A percentile compares a stretch with the other conserved stretches of the same genome.
phyloP scores from a whole-genome alignment of 768 basidiomycete species.

The Auricularia sp. region DNA sequence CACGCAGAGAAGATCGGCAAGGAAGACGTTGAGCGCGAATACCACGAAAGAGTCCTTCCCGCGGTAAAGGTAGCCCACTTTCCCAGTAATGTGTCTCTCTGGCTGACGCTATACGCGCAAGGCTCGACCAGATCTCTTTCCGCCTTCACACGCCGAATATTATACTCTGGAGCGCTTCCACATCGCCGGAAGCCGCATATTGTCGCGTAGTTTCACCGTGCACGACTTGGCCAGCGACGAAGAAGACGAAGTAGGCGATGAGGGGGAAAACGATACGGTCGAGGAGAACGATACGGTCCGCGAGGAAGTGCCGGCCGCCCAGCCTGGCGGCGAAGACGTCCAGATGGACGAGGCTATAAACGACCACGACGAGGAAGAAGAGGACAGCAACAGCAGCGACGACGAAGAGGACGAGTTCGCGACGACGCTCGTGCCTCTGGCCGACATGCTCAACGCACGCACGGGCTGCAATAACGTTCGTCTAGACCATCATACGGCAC shows the following conservation, averaged over 20 bases:
- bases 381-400: constrained; percentile 29
- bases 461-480: constrained; percentile 73
- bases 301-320: background rate
- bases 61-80: constrained; percentile 46
- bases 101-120: constrained; percentile 17
- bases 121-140: constrained; percentile 68
- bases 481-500: background rate
- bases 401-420: constrained; percentile 48
- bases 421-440: constrained; percentile 90
- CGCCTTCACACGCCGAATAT: constrained; percentile 29
- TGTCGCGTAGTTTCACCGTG: constrained; percentile 87
- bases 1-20: constrained; percentile 74
- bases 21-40: constrained; percentile 69
- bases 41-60: constrained; percentile 53
- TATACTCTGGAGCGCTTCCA: constrained; percentile 75
- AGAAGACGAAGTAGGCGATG: constrained; percentile 25
- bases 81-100: constrained; percentile 2
- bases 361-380: constrained; percentile 17
- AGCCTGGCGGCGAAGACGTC: constrained; percentile 16
- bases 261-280: constrained; percentile 16
- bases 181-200: constrained; percentile 80
- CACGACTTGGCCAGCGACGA: constrained; percentile 38
- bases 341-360: constrained; percentile 19
- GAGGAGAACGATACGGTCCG: constrained; percentile 19
- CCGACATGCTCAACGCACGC: constrained; percentile 90